Evolutionary conservation across 495 filamentous ascomycete genomes (phyloP).

Genomic region (Thermochaetoides thermophila): DNA sequence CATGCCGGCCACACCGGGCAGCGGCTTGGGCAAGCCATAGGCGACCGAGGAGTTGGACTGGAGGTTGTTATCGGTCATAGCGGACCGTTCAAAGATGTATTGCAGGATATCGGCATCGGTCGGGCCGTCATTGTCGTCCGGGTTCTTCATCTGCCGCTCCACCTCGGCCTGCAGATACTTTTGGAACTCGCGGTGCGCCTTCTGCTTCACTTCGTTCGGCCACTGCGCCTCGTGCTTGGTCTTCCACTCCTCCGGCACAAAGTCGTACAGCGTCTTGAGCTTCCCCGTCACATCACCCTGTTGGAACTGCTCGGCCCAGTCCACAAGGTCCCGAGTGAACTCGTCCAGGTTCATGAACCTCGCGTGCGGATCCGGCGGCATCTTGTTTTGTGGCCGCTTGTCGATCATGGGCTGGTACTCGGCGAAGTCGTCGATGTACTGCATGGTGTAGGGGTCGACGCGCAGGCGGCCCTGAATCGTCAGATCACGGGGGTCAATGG

Average conservation of each 20-base stretch:
- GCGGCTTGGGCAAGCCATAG: conserved; percentile 26
- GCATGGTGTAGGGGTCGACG: conserved; percentile 52
- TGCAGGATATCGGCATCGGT: conserved; percentile 24
- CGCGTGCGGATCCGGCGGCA: conserved; percentile 39
- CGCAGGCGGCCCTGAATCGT: conserved; percentile 53
- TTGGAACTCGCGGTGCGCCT: conserved; percentile 18
- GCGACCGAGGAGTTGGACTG: conserved; percentile 26
- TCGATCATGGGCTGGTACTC: conserved; percentile 63
- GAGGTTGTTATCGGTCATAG: conserved; percentile 20
- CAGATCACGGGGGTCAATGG: conserved; percentile 67
- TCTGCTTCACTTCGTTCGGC: conserved; percentile 13
- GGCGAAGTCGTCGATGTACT: conserved; percentile 80
- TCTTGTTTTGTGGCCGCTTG: conserved; percentile 21
- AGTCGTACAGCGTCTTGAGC: conserved; percentile 24
- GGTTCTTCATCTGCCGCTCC: conserved; percentile 27
- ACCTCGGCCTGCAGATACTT: conserved; percentile 18
- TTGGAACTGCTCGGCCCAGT: conserved; percentile 22
- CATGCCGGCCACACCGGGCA: conserved; percentile 27
- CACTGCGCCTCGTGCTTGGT: conserved; percentile 15
- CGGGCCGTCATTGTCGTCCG: conserved; percentile 31
- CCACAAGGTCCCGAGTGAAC: conserved; percentile 38
- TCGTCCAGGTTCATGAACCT: conserved; percentile 50
- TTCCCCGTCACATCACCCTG: conserved; percentile 12
- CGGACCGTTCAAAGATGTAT: conserved; percentile 27
- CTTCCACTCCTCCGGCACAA: conserved; percentile 21